These are phyloP conservation scores for Butyriboletus appendiculatus DNA, from an alignment of 1,284 basidiomycete species.

Conservation along the genomic window DNA sequence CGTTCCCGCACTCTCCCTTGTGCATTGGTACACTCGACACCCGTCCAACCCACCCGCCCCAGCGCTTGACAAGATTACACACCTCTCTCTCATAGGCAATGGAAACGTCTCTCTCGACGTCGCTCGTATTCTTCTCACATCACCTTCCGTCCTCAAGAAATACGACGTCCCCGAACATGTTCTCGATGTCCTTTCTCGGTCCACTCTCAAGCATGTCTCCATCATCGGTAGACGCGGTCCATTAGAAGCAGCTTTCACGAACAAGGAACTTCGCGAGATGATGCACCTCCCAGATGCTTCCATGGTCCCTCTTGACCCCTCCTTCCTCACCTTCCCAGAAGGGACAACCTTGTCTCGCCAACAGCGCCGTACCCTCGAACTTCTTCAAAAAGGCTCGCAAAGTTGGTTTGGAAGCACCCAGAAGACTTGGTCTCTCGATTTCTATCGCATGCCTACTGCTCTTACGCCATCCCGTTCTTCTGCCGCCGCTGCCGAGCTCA, in stretches of 20 bases:
- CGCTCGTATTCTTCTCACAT: conserved; percentile 84
- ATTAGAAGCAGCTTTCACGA: conserved; percentile 89
- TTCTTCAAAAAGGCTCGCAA: conserved; percentile 71
- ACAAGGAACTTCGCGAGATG: conserved; percentile 94
- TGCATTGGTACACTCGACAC: conserved; percentile 98
- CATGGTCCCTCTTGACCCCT: conserved; percentile 60
- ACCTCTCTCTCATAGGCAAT: conserved; percentile 89
- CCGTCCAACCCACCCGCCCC: conserved; percentile 64
- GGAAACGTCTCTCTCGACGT: conserved; percentile 97
- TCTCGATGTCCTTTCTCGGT: conserved; percentile 65
- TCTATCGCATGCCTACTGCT: conserved; percentile 70
- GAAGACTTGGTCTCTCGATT: conserved; percentile 82
- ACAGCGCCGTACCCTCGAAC: conserved; percentile 64
- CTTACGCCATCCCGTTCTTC: conserved; percentile 40
- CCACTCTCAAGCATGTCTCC: conserved; percentile 74
- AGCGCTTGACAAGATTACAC: conserved; percentile 58
- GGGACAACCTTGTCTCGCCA: conserved; percentile 53
- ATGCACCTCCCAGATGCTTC: conserved; percentile 73
- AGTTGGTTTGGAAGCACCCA: conserved; percentile 45
- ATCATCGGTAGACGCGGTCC: conserved; percentile 89
- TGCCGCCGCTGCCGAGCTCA: conserved; percentile 41
- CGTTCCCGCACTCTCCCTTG: conserved; percentile 81
- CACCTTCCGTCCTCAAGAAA: conserved; percentile 58
- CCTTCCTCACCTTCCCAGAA: conserved; percentile 43
- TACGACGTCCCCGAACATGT: conserved; percentile 86